Conservation (phyloP, 257 asterid species). For the Voacanga thouarsii region DNA sequence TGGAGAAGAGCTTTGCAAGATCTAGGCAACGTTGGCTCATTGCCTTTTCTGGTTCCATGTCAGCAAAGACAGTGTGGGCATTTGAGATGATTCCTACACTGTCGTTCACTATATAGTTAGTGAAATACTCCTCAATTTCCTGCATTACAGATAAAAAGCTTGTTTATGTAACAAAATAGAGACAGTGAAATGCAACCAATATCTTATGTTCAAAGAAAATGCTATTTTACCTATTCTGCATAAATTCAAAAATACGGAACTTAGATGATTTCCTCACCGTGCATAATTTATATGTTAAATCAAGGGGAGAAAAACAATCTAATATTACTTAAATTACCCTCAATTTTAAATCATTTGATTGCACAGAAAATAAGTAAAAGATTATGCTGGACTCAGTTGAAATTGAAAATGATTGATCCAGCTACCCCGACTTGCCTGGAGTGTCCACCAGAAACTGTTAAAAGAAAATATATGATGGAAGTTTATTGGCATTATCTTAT, state of each 20-base stretch:
- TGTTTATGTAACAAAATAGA: not conserved
- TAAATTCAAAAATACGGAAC: not conserved
- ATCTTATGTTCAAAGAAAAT: not conserved
- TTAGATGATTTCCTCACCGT: not conserved
- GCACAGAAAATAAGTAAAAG: too few relatives aligned
- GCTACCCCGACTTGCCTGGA: not conserved
- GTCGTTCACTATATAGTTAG: conserved; percentile 77
- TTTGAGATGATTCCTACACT: conserved; percentile 72
- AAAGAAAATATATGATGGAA: not conserved
- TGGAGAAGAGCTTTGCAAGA: conserved; percentile 60
- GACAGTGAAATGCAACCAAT: too few relatives aligned
- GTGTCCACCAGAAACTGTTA: not conserved
- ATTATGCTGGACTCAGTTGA: too few relatives aligned
- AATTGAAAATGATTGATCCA: not conserved
- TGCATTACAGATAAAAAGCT: conserved; percentile 23
- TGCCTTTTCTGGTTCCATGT: conserved; percentile 52
- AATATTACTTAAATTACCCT: not conserved
- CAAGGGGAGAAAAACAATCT: too few relatives aligned
- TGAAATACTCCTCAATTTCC: conserved; percentile 83
- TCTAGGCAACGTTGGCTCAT: conserved; percentile 48
- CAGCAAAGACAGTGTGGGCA: conserved; percentile 83
- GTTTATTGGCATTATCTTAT: not conserved
- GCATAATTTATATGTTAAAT: not conserved
- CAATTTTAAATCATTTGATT: too few relatives aligned
- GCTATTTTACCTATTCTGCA: not conserved